phyloP scores from a whole-genome alignment of 2,329 filamentous ascomycete species.

The Beauveria bassiana region DNA sequence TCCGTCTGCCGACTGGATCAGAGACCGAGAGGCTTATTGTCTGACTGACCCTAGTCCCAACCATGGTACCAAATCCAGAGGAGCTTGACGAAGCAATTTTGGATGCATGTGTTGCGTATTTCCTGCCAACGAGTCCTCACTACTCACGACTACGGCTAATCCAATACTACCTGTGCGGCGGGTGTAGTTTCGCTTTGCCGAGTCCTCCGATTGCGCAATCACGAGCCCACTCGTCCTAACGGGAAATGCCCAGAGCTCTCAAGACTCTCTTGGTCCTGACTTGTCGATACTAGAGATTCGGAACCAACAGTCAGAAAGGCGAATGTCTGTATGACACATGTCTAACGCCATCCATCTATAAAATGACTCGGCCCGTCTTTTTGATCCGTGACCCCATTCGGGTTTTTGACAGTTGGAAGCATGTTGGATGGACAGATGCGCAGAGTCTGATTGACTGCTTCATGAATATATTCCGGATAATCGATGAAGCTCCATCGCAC shows the following conservation, averaged over 20 bases:
- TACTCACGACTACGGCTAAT: too few species aligned
- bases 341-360: background rate
- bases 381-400: background rate
- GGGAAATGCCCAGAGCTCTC: background rate
- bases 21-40: too few species aligned
- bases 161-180: too few species aligned
- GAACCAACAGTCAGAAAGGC: background rate
- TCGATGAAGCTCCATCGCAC: background rate
- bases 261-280: background rate
- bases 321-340: background rate
- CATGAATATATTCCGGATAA: background rate
- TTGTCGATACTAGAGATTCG: background rate
- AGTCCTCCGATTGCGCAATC: background rate
- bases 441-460: background rate
- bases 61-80: too few species aligned
- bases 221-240: background rate
- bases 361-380: background rate
- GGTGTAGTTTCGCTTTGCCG: background rate
- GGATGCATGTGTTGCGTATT: too few species aligned
- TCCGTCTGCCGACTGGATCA: too few species aligned
- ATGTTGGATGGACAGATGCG: background rate
- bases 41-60: too few species aligned
- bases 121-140: too few species aligned
- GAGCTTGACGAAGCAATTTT: too few species aligned
- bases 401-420: background rate